Evolutionary conservation across 345 rosid species (phyloP), one percentile per base, ranked within the genome.

Genomic region (Salix dunnii): DNA sequence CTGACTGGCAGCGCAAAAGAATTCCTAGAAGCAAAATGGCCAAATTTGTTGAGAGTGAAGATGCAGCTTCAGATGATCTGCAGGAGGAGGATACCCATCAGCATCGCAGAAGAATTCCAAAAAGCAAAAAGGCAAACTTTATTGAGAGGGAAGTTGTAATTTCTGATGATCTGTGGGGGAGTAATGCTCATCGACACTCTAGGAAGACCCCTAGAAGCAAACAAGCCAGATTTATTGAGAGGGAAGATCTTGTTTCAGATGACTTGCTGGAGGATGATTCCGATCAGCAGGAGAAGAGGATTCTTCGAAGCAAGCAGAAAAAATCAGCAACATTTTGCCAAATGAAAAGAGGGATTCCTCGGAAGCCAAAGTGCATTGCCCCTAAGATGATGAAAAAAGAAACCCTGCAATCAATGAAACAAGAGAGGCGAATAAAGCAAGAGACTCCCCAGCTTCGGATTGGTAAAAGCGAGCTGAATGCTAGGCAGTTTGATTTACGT

Each of bases 141-240:
- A 35, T 72, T 28, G 77, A 72, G 77, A 78, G 74, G 60, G 82
- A 81, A 60, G 74, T 70, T 79, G 77, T 74, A 16, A 66, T 77
- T 78, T 84, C 87, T 8, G 76, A 80, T 76, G 77, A 79, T 82
- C 82, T 58, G 38, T 69, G 16, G 23, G 78, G 77, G 70, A 87
- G 75, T 70, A 77, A 79, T 82, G 75, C 79, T 75, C 82, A 75
- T 70, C 79, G 72, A 79, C 85, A 76, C 76, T 77, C 74, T 46
- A 71, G 72, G 74, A 89, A 83, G 76, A 80, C 72, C 70, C 83
- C 82, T n/a, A 90, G 88, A 82, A 82, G 83, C 79, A 86, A 82
- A 78, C 85, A 72, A 79, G 65, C 78, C 48, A 84, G 78, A 76
- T 78, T 78, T 46, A 23, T 75, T 48, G 84, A 82, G 60, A 84